Evolutionary conservation across 1,139 yeast genomes (phyloP).

Genomic region (Debaryomyces coudertii): DNA sequence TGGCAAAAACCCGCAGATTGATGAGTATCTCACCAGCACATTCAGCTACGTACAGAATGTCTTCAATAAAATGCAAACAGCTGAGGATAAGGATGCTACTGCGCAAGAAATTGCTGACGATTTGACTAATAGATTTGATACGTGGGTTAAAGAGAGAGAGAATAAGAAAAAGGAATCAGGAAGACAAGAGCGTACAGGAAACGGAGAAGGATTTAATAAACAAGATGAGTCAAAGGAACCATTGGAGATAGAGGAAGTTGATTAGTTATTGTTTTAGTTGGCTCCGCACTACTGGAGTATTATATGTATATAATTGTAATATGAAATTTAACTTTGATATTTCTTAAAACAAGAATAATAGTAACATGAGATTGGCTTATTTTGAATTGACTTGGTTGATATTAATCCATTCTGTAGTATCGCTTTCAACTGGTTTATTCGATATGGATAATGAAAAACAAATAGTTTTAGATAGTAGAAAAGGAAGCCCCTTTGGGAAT

Average conservation of each 20-base stretch:
- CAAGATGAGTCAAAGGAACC: neutral
- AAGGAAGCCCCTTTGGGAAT: neutral
- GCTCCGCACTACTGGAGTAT: neutral
- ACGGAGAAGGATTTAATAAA: slow-evolving; percentile 5
- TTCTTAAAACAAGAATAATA: no score
- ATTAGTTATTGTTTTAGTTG: neutral
- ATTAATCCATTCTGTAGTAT: neutral
- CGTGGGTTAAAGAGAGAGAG: slow-evolving; percentile 32
- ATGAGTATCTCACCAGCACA: slow-evolving; percentile 33
- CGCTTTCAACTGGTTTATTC: neutral
- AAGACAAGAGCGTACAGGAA: slow-evolving; percentile 11
- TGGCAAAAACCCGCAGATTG: slow-evolving; percentile 31
- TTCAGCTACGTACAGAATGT: slow-evolving; percentile 33
- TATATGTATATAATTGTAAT: neutral
- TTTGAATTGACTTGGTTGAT: neutral
- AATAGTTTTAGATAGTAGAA: neutral
- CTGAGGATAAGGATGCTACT: slow-evolving; percentile 37
- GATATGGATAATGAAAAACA: neutral
- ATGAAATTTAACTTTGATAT: neutral
- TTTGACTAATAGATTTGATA: slow-evolving; percentile 31
- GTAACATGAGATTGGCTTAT: neutral
- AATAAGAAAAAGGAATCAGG: slow-evolving; percentile 15
- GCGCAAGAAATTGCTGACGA: slow-evolving; percentile 46
- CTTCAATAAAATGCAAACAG: slow-evolving; percentile 33
- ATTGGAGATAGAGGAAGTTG: slow-evolving; percentile 3